Evolutionary conservation across 2,329 filamentous ascomycete genomes (phyloP), one percentile per base, ranked within the genome.

Genomic region (Macrophomina phaseolina): DNA sequence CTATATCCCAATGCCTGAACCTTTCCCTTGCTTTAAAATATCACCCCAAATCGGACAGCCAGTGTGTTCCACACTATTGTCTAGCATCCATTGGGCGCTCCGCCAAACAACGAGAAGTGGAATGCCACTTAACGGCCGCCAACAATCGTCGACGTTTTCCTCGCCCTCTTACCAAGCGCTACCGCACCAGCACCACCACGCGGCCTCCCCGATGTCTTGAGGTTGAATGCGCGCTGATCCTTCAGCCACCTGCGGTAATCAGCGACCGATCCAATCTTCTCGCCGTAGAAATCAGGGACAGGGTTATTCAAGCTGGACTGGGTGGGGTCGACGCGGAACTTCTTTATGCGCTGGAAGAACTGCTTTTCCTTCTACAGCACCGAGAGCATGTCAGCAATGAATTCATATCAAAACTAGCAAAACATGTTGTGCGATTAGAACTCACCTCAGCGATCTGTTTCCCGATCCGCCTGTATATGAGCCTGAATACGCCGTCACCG

Each of bases 211-310:
- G 65, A 66, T 12, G 96, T 97, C 84, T 93, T 93, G 67, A 83
- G 73, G 83, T 97, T 97, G 82, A 97, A 99, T 9, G 94, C 94
- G 69, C 94, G 86, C 84, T 98, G 95, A 76, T 99, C 95, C 85
- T 97, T 98, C 75, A 99, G 82, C 95, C 95, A 99, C 78, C 93
- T 90, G 74, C 95, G 85, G 79, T 98, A 99, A 55, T 92, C 94
- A 64, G 89, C 86, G 28, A 98, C 93, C 74, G 93, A 97, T 62
- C 91, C 92, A 73, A 99, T 97, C 86, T 97, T 98, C 83, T 99
- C 95, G 73, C 95, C 95, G 75, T 99, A 99, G 81, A 97, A 99
- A 78, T 99, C 95, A 51, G 94, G 94, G 0, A 97, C 92, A 18
- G 95, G 95, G 82, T 98, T 98, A 63, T 92, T 88, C 72, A 95